Percentiles rank a stretch among this genome's conserved stretches.
Evolutionary conservation across 345 rosid species (phyloP).

Genomic region (Nasturtium officinale): DNA sequence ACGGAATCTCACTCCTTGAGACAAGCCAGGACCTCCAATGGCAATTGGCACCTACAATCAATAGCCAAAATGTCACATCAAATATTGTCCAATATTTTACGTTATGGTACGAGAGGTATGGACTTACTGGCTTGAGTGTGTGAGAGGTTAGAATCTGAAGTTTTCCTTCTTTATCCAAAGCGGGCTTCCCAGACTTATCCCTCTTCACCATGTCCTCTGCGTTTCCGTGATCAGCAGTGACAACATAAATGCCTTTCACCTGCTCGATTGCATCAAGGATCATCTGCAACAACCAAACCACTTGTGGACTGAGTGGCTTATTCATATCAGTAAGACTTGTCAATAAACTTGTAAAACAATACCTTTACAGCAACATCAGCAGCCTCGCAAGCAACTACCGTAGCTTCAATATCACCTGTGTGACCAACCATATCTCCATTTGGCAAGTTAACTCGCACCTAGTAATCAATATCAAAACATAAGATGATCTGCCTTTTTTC

Average conservation of each 20-base stretch:
- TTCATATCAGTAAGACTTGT: neutral
- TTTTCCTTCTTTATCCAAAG: slow-evolving; percentile 63
- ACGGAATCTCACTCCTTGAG: slow-evolving; percentile 69
- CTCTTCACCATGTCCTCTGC: slow-evolving; percentile 99
- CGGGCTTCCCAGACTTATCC: slow-evolving; percentile 77
- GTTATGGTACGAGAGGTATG: neutral
- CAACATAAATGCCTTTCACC: slow-evolving; percentile 88
- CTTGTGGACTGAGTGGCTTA: neutral
- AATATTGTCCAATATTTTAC: neutral
- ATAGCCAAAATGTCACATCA: neutral
- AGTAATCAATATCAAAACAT: slow-evolving; percentile 17
- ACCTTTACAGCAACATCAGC: slow-evolving; percentile 95
- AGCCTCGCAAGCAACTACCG: slow-evolving; percentile 83
- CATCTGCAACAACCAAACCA: slow-evolving; percentile 56
- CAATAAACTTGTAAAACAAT: neutral
- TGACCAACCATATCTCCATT: slow-evolving; percentile 99
- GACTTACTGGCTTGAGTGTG: slow-evolving; percentile 89
- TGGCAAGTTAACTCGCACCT: slow-evolving; percentile 92
- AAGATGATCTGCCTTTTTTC: neutral
- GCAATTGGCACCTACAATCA: slow-evolving; percentile 80
- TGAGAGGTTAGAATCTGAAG: slow-evolving; percentile 95
- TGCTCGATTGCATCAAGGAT: slow-evolving; percentile 80
- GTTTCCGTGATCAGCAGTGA: slow-evolving; percentile 98
- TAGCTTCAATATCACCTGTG: slow-evolving; percentile 89
- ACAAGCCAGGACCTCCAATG: slow-evolving; percentile 91